Percentiles rank a stretch among this genome's conserved stretches.
Conservation (phyloP, 192 early-diverging fungal genomes). For the Physocladia obscura region DNA sequence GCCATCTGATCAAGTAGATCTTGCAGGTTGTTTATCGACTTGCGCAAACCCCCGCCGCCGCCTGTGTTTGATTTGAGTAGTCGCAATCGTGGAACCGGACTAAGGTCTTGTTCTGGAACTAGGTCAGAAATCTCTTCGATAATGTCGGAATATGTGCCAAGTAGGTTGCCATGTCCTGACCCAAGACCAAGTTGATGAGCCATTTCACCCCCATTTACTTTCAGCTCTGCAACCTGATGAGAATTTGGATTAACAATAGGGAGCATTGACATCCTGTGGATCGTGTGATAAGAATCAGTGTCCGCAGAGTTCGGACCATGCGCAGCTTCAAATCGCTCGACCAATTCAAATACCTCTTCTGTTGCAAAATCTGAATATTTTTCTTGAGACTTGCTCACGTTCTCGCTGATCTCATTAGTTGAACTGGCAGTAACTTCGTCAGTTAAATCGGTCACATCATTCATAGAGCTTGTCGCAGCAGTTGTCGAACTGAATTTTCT, state of each 20-base stretch:
- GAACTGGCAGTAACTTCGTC: neutral
- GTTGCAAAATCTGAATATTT: neutral
- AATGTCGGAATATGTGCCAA: conserved; percentile 15
- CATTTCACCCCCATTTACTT: too few relatives aligned
- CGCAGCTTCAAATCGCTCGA: conserved; percentile 2
- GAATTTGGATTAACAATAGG: neutral
- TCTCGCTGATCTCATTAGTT: neutral
- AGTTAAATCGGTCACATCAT: neutral
- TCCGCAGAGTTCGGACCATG: neutral
- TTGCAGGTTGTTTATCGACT: neutral
- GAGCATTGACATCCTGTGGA: conserved; percentile 14
- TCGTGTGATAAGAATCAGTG: conserved; percentile 7
- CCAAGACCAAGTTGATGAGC: too few relatives aligned
- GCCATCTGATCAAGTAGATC: neutral
- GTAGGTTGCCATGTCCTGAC: conserved; percentile 1
- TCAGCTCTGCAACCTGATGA: too few relatives aligned
- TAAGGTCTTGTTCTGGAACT: neutral
- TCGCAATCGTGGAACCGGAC: neutral
- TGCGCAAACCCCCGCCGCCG: neutral
- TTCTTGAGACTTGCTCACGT: neutral
- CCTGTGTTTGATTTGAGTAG: too few relatives aligned
- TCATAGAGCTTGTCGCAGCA: neutral
- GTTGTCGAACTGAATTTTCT: neutral
- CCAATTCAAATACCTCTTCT: neutral
- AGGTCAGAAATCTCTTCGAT: conserved; percentile 19